phyloP scores from a whole-genome alignment of 108 stramenopile species.

The Cyclotella choctawhatcheeana region DNA sequence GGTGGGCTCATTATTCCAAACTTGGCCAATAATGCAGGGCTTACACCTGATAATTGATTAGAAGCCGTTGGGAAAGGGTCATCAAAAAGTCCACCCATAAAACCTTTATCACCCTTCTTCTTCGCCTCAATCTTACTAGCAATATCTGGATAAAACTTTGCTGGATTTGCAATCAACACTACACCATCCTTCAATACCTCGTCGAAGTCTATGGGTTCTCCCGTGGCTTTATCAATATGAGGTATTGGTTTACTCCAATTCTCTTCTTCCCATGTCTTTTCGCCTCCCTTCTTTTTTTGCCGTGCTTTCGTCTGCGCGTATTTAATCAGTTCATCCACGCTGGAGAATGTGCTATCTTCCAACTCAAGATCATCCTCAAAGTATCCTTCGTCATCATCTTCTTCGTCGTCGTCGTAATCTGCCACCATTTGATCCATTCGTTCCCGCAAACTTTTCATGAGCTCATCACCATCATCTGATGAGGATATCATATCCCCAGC shows the following conservation, averaged over 20 bases:
- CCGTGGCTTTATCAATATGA: slow-evolving; percentile 30
- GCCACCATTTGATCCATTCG: slow-evolving; percentile 32
- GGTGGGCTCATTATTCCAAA: slow-evolving; percentile 82
- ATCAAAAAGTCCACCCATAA: slow-evolving; percentile 38
- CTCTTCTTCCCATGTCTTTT: slow-evolving; percentile 46
- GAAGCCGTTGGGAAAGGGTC: slow-evolving; percentile 38
- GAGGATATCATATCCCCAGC: not conserved
- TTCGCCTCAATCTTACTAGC: slow-evolving; percentile 8
- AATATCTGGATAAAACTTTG: slow-evolving; percentile 69
- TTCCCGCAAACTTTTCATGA: slow-evolving; percentile 53
- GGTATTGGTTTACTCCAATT: slow-evolving; percentile 66
- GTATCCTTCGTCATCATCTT: slow-evolving; percentile 52
- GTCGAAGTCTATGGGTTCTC: slow-evolving; percentile 33
- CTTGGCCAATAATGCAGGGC: slow-evolving; percentile 66
- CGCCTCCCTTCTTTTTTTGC: slow-evolving; percentile 21
- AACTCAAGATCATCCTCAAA: slow-evolving; percentile 35
- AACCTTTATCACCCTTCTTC: slow-evolving; percentile 18
- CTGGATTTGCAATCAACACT: slow-evolving; percentile 78
- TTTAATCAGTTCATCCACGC: slow-evolving; percentile 65
- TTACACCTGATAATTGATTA: slow-evolving; percentile 11
- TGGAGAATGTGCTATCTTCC: slow-evolving; percentile 46
- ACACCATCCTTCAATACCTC: slow-evolving; percentile 59
- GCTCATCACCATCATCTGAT: slow-evolving; percentile 66
- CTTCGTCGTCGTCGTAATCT: slow-evolving; percentile 56
- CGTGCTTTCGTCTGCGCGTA: slow-evolving; percentile 63